A percentile compares a stretch with the other conserved stretches of the same genome.
Conservation (phyloP, 352 stramenopile genomes). For the Pythium aquatile region DNA sequence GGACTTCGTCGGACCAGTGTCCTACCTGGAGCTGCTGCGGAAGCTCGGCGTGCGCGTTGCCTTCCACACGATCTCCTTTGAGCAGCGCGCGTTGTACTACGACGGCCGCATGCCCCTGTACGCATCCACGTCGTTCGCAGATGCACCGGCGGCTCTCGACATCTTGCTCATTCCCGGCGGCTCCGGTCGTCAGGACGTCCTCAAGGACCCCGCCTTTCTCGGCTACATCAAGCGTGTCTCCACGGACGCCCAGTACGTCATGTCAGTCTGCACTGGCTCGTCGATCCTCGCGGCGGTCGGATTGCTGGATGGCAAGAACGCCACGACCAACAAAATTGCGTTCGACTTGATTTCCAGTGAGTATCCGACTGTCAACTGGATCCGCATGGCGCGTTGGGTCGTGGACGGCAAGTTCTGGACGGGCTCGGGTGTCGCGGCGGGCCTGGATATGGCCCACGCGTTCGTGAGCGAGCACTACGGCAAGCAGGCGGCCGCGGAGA, state of each 20-base stretch:
- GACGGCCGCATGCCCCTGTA: conserved; percentile 37
- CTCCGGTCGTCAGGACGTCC: conserved; percentile 25
- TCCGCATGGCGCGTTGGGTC: conserved; percentile 52
- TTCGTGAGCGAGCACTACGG: conserved; percentile 39
- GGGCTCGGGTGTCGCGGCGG: conserved; percentile 53
- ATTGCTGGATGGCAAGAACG: background rate
- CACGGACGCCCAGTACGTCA: conserved; percentile 30
- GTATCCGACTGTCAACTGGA: conserved; percentile 45
- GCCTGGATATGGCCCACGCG: conserved; percentile 57
- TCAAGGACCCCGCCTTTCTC: conserved; percentile 36
- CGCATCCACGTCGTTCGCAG: conserved; percentile 29
- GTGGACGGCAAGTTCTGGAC: conserved; percentile 54
- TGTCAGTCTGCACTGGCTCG: conserved; percentile 31
- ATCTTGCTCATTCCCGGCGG: conserved; percentile 44
- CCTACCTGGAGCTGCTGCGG: conserved; percentile 54
- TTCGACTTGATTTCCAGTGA: conserved; percentile 34
- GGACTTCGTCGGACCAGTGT: conserved; percentile 51
- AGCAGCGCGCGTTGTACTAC: conserved; percentile 30
- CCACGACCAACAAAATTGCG: conserved; percentile 50
- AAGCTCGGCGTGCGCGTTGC: conserved; percentile 34
- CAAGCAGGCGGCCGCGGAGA: conserved; percentile 23
- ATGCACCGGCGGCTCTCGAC: conserved; percentile 29
- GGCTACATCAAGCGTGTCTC: conserved; percentile 31
- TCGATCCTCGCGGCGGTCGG: conserved; percentile 2
- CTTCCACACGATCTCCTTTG: conserved; percentile 45